Conservation (phyloP, 208 protist species). For the Wallacemonas sp. region DNA sequence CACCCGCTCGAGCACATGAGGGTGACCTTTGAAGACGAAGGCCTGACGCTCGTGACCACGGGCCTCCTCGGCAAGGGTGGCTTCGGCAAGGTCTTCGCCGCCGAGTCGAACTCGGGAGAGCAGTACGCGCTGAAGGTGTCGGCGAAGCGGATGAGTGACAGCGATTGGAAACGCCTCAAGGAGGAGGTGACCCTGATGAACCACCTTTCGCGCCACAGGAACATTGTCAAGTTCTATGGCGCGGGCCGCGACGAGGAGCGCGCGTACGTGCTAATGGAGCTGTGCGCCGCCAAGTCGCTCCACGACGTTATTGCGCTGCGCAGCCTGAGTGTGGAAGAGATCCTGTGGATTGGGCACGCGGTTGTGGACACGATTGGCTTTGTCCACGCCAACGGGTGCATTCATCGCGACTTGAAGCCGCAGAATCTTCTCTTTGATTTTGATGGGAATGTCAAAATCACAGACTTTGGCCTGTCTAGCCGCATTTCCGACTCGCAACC, state of each 20-base stretch:
- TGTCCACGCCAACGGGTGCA: slow-evolving; percentile 86
- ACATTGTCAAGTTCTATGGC: slow-evolving; percentile 83
- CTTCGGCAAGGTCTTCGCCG: slow-evolving; percentile 84
- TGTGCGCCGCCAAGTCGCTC: slow-evolving; percentile 69
- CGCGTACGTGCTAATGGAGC: slow-evolving; percentile 90
- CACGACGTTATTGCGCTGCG: slow-evolving; percentile 76
- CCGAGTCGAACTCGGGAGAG: slow-evolving; percentile 72
- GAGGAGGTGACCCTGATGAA: slow-evolving; percentile 88
- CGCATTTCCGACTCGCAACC: slow-evolving; percentile 75
- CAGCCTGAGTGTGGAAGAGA: slow-evolving; percentile 65
- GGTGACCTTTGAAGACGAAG: slow-evolving; percentile 76
- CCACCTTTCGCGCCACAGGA: slow-evolving; percentile 85
- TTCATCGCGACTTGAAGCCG: slow-evolving; percentile 91
- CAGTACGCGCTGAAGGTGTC: slow-evolving; percentile 86
- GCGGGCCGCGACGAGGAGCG: slow-evolving; percentile 71
- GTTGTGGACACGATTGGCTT: slow-evolving; percentile 83
- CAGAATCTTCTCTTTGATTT: slow-evolving; percentile 92
- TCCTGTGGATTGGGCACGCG: slow-evolving; percentile 86
- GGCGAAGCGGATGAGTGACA: slow-evolving; percentile 78
- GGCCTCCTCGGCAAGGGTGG: slow-evolving; percentile 82
- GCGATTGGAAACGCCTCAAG: slow-evolving; percentile 79
- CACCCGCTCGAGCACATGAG: slow-evolving; percentile 70
- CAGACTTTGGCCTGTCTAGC: slow-evolving; percentile 90
- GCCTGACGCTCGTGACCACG: slow-evolving; percentile 60
- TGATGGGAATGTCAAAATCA: slow-evolving; percentile 91